Conservation (phyloP, 768 basidiomycete genomes). For the Suillus fuscotomentosus region DNA sequence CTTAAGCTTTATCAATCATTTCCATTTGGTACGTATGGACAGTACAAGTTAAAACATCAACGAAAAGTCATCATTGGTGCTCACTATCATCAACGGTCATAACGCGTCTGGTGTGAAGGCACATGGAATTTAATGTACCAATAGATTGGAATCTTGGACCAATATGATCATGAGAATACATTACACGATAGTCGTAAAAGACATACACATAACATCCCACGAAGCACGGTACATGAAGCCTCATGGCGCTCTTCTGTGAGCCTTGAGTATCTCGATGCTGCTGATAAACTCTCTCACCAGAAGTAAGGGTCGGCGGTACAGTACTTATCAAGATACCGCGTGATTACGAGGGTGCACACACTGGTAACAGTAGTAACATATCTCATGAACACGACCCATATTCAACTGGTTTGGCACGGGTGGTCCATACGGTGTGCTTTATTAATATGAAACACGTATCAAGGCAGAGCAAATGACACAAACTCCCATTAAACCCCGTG, state of each 20-base stretch:
- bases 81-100: not conserved
- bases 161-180: not conserved
- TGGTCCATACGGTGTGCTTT: not conserved
- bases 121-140: not conserved
- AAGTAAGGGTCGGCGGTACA: not conserved
- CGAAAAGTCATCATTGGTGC: not conserved
- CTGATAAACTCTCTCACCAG: not conserved
- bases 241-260: not conserved
- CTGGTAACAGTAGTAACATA: not conserved
- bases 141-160: too few species aligned
- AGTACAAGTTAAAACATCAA: not conserved
- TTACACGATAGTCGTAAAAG: not conserved
- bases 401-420: not conserved
- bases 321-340: not conserved
- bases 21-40: not conserved
- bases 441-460: not conserved
- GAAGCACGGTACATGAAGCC: not conserved
- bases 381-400: not conserved
- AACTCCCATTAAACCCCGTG: not conserved
- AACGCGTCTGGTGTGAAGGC: not conserved
- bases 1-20: not conserved
- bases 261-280: not conserved
- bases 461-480: not conserved
- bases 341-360: not conserved
- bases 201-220: not conserved